Conservation (phyloP, 2,329 filamentous ascomycete species). For the Xylariomycetidae sp. region DNA sequence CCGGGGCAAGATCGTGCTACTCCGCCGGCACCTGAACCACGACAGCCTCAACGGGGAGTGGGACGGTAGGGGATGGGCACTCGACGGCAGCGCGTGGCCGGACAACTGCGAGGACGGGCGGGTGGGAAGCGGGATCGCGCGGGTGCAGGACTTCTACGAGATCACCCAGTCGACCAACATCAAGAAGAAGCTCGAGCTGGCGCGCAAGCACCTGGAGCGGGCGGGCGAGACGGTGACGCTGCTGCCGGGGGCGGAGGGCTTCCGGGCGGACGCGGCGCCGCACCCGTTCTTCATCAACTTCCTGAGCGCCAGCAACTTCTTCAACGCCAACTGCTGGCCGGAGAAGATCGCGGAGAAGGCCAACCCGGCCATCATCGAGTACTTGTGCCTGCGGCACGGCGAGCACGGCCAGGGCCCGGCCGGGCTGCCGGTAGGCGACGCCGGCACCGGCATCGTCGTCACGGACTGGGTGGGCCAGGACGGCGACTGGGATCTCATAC, state of each 20-base stretch:
- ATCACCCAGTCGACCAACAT: conserved; percentile 71
- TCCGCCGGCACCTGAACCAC: conserved; percentile 72
- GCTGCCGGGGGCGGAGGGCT: conserved; percentile 31
- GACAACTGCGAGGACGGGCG: conserved; percentile 79
- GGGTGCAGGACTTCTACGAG: conserved; percentile 94
- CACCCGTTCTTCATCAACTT: conserved; percentile 85
- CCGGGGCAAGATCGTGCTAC: conserved; percentile 75
- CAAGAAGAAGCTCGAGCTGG: conserved; percentile 69
- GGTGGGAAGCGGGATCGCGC: conserved; percentile 64
- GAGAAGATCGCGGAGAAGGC: conserved; percentile 83
- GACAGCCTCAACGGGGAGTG: conserved; percentile 45
- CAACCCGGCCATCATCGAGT: conserved; percentile 68
- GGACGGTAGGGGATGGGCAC: conserved; percentile 47
- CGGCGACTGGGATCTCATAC: conserved; percentile 86
- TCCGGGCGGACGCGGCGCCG: conserved; percentile 18
- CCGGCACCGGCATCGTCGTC: conserved; percentile 79
- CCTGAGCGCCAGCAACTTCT: conserved; percentile 87
- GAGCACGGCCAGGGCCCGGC: conserved; percentile 43
- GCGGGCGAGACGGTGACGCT: conserved; percentile 49
- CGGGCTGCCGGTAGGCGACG: conserved; percentile 56
- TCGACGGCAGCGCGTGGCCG: conserved; percentile 67
- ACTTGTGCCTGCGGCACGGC: conserved; percentile 53
- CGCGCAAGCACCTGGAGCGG: conserved; percentile 69
- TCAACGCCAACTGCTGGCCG: conserved; percentile 87
- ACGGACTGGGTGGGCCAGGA: conserved; percentile 87